Evolutionary conservation across 257 asterid species (phyloP), one percentile per base, ranked within the genome.

Genomic region (Capsicum baccatum): DNA sequence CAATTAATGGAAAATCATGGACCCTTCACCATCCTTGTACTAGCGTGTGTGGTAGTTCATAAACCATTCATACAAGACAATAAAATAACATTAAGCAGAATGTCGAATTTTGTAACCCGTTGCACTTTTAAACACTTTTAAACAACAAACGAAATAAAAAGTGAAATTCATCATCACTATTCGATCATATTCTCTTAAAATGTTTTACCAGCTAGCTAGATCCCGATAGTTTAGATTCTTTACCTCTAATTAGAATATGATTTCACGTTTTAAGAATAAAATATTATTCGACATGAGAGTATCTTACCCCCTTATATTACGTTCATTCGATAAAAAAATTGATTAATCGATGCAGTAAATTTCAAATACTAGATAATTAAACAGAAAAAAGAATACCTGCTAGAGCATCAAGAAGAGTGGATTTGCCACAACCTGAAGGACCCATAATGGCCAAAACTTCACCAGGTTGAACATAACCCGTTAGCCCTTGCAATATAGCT

Each of bases 401-500:
- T 83, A 92, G 83, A 3, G 94, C 86, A 68, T 92, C 93, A n/a
- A 92, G 94, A 15, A 92, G 94, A 17, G 94, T 92, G 0, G 96
- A 92, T 84, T 92, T 92, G 55, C 96, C 96, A 64, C 89, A 90
- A 2, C 96, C 96, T 2, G 96, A 92, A 64, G 96, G 96, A 14
- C 96, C 96, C 96, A 92, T 92, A 71, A 92, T 64, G 48, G 93
- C 94, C 79, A 91, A 83, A 1, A 88, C 88, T 76, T 88, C 79
- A 6, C 94, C 96, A 8, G 96, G 92, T 54, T 56, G 84, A 8
- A 86, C 94, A 83, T 90, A 91, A 3, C 96, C 96, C 17, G 89
- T 89, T 17, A 91, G 67, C 17, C 91, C 95, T 33, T 87, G 86
- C 86, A 92, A 82, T 8, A 92, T 89, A 4, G 91, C 85, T 76